Evolutionary conservation across 257 asterid species (phyloP).

Genomic region (Echium plantagineum): DNA sequence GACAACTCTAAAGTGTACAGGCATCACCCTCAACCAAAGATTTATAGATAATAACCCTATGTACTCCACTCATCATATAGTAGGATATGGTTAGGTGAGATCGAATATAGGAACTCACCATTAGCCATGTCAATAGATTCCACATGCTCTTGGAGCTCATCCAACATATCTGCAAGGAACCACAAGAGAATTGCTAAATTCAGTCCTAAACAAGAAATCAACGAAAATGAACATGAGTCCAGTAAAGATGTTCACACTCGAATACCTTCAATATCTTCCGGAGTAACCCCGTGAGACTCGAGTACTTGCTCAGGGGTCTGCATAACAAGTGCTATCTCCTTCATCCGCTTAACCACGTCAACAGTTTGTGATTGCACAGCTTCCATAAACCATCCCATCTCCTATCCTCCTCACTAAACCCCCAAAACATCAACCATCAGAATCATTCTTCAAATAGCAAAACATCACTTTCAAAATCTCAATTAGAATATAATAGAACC

Average conservation of each 20-base stretch:
- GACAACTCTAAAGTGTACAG: too few relatives aligned
- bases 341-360: conserved; percentile 76
- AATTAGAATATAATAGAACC: too few relatives aligned
- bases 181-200: neutral
- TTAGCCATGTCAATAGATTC: conserved; percentile 89
- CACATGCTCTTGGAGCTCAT: conserved; percentile 93
- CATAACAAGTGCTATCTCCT: conserved; percentile 83
- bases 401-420: conserved; percentile 72
- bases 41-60: too few relatives aligned
- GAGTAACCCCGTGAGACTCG: conserved; percentile 78
- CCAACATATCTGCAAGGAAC: conserved; percentile 51
- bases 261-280: conserved; percentile 69
- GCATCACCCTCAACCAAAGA: too few relatives aligned
- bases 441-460: neutral
- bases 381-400: conserved; percentile 93
- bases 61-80: neutral
- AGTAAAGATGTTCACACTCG: neutral
- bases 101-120: conserved; percentile 40
- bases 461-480: neutral
- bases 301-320: conserved; percentile 69
- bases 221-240: neutral
- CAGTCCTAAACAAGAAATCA: neutral
- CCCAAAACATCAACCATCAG: neutral
- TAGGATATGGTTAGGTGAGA: neutral
- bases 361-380: conserved; percentile 90